Evolutionary conservation across 345 rosid species (phyloP).

Genomic region (Microcos paniculata): DNA sequence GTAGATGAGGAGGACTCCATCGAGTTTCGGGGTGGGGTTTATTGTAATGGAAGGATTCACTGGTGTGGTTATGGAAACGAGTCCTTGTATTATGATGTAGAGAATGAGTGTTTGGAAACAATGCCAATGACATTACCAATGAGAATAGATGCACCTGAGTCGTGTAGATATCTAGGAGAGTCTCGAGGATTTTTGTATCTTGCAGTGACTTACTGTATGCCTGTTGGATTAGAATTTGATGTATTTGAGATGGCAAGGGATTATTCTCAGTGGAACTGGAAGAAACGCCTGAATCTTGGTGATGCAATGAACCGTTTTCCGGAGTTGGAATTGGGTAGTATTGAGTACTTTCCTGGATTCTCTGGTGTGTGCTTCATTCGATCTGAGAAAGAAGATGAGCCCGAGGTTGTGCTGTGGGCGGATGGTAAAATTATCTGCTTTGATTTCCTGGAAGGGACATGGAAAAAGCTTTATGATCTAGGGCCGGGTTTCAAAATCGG

Average conservation of each 20-base stretch:
- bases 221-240: neutral
- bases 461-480: slow-evolving; percentile 8
- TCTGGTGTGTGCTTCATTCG: slow-evolving; percentile 3
- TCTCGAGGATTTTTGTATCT: neutral
- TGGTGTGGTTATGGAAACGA: slow-evolving; percentile 4
- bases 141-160: neutral
- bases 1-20: neutral
- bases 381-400: neutral
- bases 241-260: neutral
- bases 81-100: slow-evolving; percentile 1
- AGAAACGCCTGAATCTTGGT: neutral
- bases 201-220: neutral
- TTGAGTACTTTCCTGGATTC: neutral
- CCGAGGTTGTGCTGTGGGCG: neutral
- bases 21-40: neutral
- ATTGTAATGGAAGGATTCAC: slow-evolving; percentile 11
- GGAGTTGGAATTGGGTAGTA: neutral
- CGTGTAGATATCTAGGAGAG: neutral
- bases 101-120: neutral
- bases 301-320: neutral
- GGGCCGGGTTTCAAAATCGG: neutral
- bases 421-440: slow-evolving; percentile 8
- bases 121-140: neutral
- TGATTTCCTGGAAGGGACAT: neutral
- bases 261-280: neutral